Evolutionary conservation across 1,284 basidiomycete genomes (phyloP).

Genomic region (Vanrija sp.): DNA sequence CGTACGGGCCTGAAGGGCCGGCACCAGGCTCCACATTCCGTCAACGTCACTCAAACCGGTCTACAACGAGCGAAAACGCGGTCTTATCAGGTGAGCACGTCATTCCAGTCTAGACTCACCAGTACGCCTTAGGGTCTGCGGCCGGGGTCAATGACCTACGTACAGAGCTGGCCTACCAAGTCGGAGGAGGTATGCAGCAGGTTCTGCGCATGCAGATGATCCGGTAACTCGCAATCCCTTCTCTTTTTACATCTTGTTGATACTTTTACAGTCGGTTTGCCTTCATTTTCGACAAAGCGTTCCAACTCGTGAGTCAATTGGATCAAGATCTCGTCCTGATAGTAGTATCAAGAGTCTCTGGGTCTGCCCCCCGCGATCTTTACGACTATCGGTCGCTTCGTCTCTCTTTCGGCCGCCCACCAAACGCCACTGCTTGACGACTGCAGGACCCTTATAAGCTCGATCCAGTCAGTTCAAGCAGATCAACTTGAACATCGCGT

Average conservation of each 20-base stretch:
- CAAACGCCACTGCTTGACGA: slow-evolving; percentile 1
- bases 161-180: slow-evolving; percentile 4
- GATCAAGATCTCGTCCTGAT: background rate
- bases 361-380: slow-evolving; percentile 5
- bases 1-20: no score
- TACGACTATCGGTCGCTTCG: slow-evolving; percentile 15
- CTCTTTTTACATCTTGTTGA: background rate
- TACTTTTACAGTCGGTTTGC: slow-evolving; percentile 24
- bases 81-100: no score
- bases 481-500: background rate
- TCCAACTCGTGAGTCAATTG: slow-evolving; percentile 6
- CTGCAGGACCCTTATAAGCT: background rate
- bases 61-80: no score
- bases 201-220: slow-evolving; percentile 21
- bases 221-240: slow-evolving; percentile 6
- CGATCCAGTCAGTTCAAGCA: background rate
- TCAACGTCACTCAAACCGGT: no score
- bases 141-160: no score
- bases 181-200: slow-evolving; percentile 14
- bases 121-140: no score
- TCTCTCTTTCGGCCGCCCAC: slow-evolving; percentile 10
- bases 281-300: slow-evolving; percentile 20
- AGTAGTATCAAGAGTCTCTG: slow-evolving; percentile 10
- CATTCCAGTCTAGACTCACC: no score
- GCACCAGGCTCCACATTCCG: no score